phyloP scores from a whole-genome alignment of 371 early-diverging fungal species.

The Umbelopsis sp. region DNA sequence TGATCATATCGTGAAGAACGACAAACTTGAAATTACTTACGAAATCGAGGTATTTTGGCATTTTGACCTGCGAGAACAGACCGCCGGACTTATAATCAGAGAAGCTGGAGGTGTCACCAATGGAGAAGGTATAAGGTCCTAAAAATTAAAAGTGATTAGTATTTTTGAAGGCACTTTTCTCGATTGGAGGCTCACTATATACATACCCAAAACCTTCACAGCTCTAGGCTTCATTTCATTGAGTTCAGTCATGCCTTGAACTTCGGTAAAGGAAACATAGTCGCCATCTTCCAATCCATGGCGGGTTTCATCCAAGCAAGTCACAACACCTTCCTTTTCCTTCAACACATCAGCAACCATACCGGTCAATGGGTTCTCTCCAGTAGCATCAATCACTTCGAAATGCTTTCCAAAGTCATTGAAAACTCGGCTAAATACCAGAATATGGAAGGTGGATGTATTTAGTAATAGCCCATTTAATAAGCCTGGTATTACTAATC shows the following conservation, averaged over 20 bases:
- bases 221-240: constrained; percentile 84
- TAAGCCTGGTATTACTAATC: not conserved
- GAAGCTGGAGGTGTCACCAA: constrained; percentile 85
- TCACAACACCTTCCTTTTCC: constrained; percentile 90
- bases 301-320: constrained; percentile 94
- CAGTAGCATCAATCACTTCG: constrained; percentile 89
- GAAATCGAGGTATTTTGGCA: constrained; percentile 83
- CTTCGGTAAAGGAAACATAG: constrained; percentile 91
- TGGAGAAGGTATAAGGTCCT: constrained; percentile 95
- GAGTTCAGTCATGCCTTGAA: constrained; percentile 91
- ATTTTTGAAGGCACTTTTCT: not conserved
- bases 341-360: constrained; percentile 92
- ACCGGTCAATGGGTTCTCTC: constrained; percentile 93
- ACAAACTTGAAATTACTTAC: constrained; percentile 47
- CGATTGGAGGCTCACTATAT: not conserved
- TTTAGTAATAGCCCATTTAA: constrained; percentile 12
- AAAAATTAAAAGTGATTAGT: not conserved
- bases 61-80: constrained; percentile 93
- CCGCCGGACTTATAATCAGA: constrained; percentile 85
- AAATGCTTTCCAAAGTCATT: constrained; percentile 97
- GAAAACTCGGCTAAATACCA: constrained; percentile 71
- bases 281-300: constrained; percentile 98
- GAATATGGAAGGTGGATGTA: not conserved
- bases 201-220: constrained; percentile 77
- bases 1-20: not conserved